Evolutionary conservation across 2,329 filamentous ascomycete species (phyloP), one percentile per base, ranked within the genome.

Genomic region (Graphilbum sp.): DNA sequence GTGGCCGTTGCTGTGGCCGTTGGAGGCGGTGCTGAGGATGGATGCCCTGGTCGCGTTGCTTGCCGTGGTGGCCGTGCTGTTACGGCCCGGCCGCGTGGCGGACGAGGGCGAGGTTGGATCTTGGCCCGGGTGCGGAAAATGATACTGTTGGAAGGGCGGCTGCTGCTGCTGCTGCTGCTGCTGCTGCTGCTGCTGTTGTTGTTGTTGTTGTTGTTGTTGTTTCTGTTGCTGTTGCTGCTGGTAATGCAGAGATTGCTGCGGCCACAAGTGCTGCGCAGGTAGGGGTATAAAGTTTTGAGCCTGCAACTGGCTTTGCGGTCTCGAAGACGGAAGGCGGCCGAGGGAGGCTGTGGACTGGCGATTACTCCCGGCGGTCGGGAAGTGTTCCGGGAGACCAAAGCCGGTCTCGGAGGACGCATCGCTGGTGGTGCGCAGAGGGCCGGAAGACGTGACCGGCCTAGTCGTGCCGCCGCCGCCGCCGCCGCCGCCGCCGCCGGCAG

Each of bases 21-120:
- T n/a, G 7, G 41, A 38, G n/a, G 42, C 34, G 9, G 32, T 35
- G 35, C 41, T 45, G 30, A 45, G 43, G 12, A 42, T 35, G 10
- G 45, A 46, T 5, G 39, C 42, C 21, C 37, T 37, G 27, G 41
- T 40, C 2, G 33, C 37, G 20, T 34, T 42, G 38, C 36, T 37
- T 13, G 41, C 27, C 15, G 13, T 40, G 20, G 20, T 24, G 5
- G 21, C 34, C 3, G 44, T 44, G 27, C 27, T 29, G 11, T 8
- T 29, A n/a, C 27, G 27, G 8, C 4, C 13, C 11, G 27, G 27
- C 10, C 7, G 5, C 6, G 27, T 29, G 13, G 27, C 6, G 5
- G 10, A 29, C 27, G 10, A 13, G 27, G 27, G 13, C 11, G 27
- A 29, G 11, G 27, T 9, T 12, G 7, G 27, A 12, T 12, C 27